Percentiles rank a stretch among this genome's conserved stretches.
Conservation (phyloP, 2,329 filamentous ascomycete species). For the Pseudogymnoascus sp. region DNA sequence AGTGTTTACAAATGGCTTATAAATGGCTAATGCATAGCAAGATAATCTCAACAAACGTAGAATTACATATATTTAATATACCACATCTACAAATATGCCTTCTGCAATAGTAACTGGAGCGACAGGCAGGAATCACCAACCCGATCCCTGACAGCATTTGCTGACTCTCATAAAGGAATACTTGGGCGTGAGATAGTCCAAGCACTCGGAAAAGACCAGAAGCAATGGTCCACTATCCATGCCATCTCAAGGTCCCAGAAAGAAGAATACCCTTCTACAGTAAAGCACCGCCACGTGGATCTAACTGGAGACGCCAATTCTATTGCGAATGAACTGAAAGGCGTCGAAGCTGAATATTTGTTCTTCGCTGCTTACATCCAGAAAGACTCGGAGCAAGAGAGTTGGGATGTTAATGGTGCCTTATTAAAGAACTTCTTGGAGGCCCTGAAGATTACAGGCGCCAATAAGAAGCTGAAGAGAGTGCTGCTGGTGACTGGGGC, state of each 20-base stretch:
- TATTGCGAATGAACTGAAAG: conserved; percentile 27
- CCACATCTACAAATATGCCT: conserved; percentile 10
- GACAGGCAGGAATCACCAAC: conserved; percentile 17
- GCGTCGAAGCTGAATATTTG: conserved; percentile 27
- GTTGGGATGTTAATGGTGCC: conserved; percentile 29
- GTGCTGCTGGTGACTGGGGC: conserved; percentile 40
- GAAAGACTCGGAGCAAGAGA: conserved; percentile 27
- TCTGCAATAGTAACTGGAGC: conserved; percentile 17
- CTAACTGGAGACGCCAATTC: conserved; percentile 23
- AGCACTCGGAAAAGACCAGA: conserved; percentile 24
- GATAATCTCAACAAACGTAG: not conserved
- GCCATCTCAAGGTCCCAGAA: conserved; percentile 30
- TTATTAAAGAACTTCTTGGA: conserved; percentile 42
- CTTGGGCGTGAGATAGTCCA: conserved; percentile 29
- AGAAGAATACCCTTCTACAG: conserved; percentile 27
- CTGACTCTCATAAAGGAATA: conserved; percentile 16
- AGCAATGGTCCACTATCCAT: conserved; percentile 28
- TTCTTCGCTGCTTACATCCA: conserved; percentile 32
- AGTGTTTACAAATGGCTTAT: not conserved
- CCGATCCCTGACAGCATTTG: not conserved
- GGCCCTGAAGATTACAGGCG: conserved; percentile 36
- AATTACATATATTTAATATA: not conserved
- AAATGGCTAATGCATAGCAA: not conserved
- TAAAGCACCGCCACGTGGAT: conserved; percentile 29
- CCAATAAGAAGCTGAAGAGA: conserved; percentile 35